Conservation (phyloP, 257 asterid species). For the Ilex asprella region DNA sequence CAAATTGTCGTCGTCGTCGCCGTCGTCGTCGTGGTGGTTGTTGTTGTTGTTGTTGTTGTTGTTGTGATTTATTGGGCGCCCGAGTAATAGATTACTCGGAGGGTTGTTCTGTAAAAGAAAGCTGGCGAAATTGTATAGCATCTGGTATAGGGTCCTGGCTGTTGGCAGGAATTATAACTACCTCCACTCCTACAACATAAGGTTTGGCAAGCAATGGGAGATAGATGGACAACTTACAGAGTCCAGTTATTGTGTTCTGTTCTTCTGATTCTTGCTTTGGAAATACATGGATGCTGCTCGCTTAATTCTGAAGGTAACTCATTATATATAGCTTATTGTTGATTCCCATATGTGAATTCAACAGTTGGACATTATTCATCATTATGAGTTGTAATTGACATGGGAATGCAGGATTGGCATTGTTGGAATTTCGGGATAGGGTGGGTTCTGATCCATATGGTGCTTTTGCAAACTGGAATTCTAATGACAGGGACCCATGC, state of each 20-base stretch:
- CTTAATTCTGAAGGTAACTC: conserved; percentile 69
- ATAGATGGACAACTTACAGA: conserved; percentile 50
- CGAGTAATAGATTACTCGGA: conserved; percentile 59
- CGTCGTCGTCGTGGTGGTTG: too few species aligned
- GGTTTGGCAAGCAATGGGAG: conserved; percentile 56
- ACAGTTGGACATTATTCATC: not conserved
- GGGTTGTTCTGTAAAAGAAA: conserved; percentile 31
- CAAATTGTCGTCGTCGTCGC: not conserved
- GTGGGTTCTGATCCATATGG: conserved; percentile 61
- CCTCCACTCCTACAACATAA: conserved; percentile 43
- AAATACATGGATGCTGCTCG: conserved; percentile 39
- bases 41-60: conserved; percentile 12
- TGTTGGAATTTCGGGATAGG: conserved; percentile 55
- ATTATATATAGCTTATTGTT: not conserved
- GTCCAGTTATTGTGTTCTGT: conserved; percentile 35
- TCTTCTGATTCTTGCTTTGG: conserved; percentile 36
- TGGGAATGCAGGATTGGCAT: conserved; percentile 51
- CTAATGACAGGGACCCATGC: conserved; percentile 61
- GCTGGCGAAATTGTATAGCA: conserved; percentile 61
- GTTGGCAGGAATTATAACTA: conserved; percentile 49
- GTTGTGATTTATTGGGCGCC: conserved; percentile 13
- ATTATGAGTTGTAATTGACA: not conserved
- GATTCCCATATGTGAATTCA: not conserved
- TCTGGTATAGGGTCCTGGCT: conserved; percentile 42
- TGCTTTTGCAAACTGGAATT: conserved; percentile 64